Evolutionary conservation across 2,329 filamentous ascomycete species (phyloP), one percentile per base, ranked within the genome.

Genomic region (Phyllosticta capitalensis): DNA sequence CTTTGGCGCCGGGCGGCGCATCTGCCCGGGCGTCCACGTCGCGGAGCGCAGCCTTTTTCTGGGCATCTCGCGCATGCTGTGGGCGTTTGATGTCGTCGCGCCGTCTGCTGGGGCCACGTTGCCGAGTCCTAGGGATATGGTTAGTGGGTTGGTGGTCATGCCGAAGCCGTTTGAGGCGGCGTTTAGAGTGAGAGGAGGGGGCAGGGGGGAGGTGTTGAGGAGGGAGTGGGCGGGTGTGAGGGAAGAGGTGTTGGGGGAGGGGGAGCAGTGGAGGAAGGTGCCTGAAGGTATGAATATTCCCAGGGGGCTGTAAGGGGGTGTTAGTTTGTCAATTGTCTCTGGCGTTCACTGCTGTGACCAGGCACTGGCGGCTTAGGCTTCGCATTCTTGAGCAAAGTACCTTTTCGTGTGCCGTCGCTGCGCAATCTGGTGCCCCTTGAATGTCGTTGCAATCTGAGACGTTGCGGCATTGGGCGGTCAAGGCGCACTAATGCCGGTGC

Each of bases 1-100:
- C 9, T 76, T 72, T 59, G 72, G 73, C 17, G 67, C 68, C 50
- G 9, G 56, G 19, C 52, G 21, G 45, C 21, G 30, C 9, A 2
- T 9, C 12, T 9, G 5, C 38, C 21, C n/a, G 52, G 60, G 61
- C 55, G 59, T 63, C 52, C 59, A 63, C 52, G 51, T 63, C 45
- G 59, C 61, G 19, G 61, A 63, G 33, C 49, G 59, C 9, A 58
- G 52, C 19, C 52, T 63, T 1, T 59, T 61, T 19, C 49, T 63
- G 21, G 61, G 30, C 10, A 59, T 63, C 3, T 20, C 61, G 10
- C 53, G 56, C 12, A 21, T 63, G 4, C 54, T 63, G 9, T 63
- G 61, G 61, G 61, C 52, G 9, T 63, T 63, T 33, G 50, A 58
- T 10, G 50, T 65, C 54, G 22, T 22, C 17, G 20, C 38, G 26